These are phyloP conservation scores for Debaryomycetaceae sp. DNA, from an alignment of 1,139 yeast genomes.

Conservation along the genomic window DNA sequence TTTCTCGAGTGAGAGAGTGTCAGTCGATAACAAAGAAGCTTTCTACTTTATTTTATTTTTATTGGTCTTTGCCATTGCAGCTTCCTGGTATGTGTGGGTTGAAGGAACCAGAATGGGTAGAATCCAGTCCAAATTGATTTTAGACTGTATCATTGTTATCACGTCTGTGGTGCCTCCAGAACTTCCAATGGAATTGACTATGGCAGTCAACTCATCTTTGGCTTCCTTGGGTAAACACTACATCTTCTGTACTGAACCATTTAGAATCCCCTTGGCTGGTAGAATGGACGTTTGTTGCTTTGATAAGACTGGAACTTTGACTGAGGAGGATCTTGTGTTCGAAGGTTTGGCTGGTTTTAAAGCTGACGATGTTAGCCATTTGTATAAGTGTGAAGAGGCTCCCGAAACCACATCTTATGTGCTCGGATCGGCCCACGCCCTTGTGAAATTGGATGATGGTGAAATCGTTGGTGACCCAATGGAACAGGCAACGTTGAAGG, in stretches of 20 bases:
- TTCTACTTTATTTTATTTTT: constrained; percentile 86
- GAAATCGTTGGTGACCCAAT: constrained; percentile 98
- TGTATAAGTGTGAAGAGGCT: constrained; percentile 53
- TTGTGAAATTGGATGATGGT: constrained; percentile 90
- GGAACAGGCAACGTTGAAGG: constrained; percentile 94
- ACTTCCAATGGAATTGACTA: constrained; percentile 96
- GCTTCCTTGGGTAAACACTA: constrained; percentile 83
- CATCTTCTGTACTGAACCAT: constrained; percentile 97
- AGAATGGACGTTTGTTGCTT: constrained; percentile 98
- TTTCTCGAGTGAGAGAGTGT: constrained; percentile 92
- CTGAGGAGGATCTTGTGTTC: constrained; percentile 94
- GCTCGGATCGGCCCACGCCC: constrained; percentile 94
- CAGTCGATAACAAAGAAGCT: constrained; percentile 94
- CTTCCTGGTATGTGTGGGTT: constrained; percentile 98
- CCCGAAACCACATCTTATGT: constrained; percentile 70
- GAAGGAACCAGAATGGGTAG: constrained; percentile 97
- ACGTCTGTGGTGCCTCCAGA: constrained; percentile 99
- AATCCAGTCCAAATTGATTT: constrained; percentile 84
- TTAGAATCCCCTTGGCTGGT: constrained; percentile 97
- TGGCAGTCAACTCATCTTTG: constrained; percentile 93
- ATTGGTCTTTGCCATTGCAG: constrained; percentile 87
- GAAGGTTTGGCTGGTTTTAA: constrained; percentile 93
- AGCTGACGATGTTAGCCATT: constrained; percentile 50
- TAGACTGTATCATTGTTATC: constrained; percentile 92
- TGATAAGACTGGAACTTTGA: constrained; percentile 96